Conservation (phyloP, 768 basidiomycete genomes). For the Pleurotus tuber-regium region DNA sequence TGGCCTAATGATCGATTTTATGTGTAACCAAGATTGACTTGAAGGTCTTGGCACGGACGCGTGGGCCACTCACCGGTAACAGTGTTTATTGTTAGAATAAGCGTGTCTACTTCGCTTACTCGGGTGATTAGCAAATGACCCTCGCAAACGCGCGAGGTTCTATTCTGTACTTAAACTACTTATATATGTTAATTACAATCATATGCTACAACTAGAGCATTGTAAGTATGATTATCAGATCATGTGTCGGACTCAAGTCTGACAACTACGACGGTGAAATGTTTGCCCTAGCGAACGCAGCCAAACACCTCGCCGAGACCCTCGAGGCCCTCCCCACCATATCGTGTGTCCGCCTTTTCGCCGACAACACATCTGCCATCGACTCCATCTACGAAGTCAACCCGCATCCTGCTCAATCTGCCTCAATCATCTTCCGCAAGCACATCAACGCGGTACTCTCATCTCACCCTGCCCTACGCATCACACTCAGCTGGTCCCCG, state of each 20-base stretch:
- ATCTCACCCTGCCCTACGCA: neutral
- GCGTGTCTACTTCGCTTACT: too few species aligned
- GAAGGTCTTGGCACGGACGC: too few species aligned
- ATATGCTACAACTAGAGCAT: too few species aligned
- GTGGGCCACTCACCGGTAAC: too few species aligned
- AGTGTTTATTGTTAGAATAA: too few species aligned
- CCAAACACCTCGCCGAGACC: neutral
- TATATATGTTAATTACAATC: too few species aligned
- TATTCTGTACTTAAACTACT: too few species aligned
- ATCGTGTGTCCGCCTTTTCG: neutral
- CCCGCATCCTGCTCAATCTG: neutral
- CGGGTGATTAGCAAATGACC: too few species aligned
- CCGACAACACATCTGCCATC: neutral
- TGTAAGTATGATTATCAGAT: too few species aligned
- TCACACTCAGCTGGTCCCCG: neutral
- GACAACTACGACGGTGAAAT: neutral
- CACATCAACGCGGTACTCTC: neutral
- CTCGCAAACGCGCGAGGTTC: too few species aligned
- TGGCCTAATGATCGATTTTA: too few species aligned
- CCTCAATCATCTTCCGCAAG: neutral
- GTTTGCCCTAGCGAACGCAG: neutral
- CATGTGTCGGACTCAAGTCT: neutral
- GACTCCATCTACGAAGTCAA: neutral
- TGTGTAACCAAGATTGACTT: too few species aligned
- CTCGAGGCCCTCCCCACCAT: neutral